Evolutionary conservation across 768 basidiomycete genomes (phyloP), one percentile per base, ranked within the genome.

Genomic region (Filobasidium floriforme): DNA sequence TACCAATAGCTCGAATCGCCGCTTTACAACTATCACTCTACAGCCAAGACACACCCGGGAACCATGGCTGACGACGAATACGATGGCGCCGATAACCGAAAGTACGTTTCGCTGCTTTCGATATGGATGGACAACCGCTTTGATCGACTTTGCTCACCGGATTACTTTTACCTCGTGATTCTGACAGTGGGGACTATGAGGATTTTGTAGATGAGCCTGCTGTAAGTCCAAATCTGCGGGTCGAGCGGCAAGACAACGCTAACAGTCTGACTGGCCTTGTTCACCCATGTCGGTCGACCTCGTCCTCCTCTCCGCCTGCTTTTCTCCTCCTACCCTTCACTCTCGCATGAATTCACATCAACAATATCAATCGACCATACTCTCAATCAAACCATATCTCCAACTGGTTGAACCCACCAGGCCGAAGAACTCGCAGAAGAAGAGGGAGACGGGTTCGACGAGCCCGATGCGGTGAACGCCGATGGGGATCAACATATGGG

Each of bases 341-440:
- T n/a, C n/a, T n/a, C n/a, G n/a, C n/a, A n/a, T n/a, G n/a, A n/a
- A n/a, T n/a, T n/a, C n/a, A n/a, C n/a, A n/a, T n/a, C n/a, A n/a
- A n/a, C n/a, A n/a, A n/a, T n/a, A n/a, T n/a, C n/a, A n/a, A n/a
- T n/a, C n/a, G n/a, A 24, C 54, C 54, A 19, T 15, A 6, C 26
- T 57, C 15, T 19, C 54, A 3, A 3, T n/a, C 24, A 15, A 57
- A 28, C 22, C 14, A 57, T 4, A 57, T 57, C 12, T 6, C 9
- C 32, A 37, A 37, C 32, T 37, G n/a, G n/a, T n/a, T n/a, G n/a
- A n/a, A n/a, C n/a, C n/a, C n/a, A n/a, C n/a, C 32, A 65, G 64
- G 52, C 57, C 22, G 64, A 65, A 18, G 57, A 65, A 26, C 22
- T 60, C 11, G 46, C 46, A 41, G 64, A 60, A 32, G 64, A 37